These are phyloP conservation scores for Scheffersomyces spartinae DNA, from an alignment of 805 yeast species.

Conservation along the genomic window DNA sequence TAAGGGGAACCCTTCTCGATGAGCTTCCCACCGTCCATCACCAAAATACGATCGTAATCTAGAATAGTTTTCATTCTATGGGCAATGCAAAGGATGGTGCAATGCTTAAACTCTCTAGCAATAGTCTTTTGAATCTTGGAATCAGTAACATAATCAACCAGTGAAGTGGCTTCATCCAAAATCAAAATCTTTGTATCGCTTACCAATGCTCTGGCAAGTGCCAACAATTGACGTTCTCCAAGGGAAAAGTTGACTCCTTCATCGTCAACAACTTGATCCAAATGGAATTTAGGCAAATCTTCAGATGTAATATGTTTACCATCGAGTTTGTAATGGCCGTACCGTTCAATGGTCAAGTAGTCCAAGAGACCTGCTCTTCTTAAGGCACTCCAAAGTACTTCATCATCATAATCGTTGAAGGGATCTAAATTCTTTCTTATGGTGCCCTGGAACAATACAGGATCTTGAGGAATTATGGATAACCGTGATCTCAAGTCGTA, in stretches of 20 bases:
- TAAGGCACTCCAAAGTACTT: slow-evolving; percentile 9
- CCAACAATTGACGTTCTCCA: slow-evolving; percentile 27
- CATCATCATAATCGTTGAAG: slow-evolving; percentile 7
- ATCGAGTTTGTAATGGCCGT: too few relatives aligned
- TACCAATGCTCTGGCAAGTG: slow-evolving; percentile 28
- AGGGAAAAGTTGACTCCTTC: slow-evolving; percentile 25
- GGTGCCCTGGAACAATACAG: slow-evolving; percentile 10
- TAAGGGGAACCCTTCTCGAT: slow-evolving; percentile 24
- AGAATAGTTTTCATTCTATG: slow-evolving; percentile 27
- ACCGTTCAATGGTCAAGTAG: not conserved
- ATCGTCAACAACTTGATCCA: slow-evolving; percentile 24
- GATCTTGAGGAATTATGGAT: slow-evolving; percentile 11
- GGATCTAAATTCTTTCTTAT: slow-evolving; percentile 11
- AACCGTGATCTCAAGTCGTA: slow-evolving; percentile 9
- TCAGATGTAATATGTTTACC: slow-evolving; percentile 9
- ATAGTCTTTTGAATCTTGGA: slow-evolving; percentile 23
- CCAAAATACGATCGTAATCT: slow-evolving; percentile 22
- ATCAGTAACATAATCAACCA: slow-evolving; percentile 29
- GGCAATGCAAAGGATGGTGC: slow-evolving; percentile 28
- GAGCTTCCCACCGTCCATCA: slow-evolving; percentile 21
- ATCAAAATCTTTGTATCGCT: slow-evolving; percentile 24
- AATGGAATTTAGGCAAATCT: slow-evolving; percentile 21
- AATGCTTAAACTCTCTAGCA: slow-evolving; percentile 16
- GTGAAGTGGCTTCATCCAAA: slow-evolving; percentile 28
- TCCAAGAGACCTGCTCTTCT: slow-evolving; percentile 7